Evolutionary conservation across 2,329 filamentous ascomycete genomes (phyloP).

Genomic region (Exophiala phaeomuriformis): DNA sequence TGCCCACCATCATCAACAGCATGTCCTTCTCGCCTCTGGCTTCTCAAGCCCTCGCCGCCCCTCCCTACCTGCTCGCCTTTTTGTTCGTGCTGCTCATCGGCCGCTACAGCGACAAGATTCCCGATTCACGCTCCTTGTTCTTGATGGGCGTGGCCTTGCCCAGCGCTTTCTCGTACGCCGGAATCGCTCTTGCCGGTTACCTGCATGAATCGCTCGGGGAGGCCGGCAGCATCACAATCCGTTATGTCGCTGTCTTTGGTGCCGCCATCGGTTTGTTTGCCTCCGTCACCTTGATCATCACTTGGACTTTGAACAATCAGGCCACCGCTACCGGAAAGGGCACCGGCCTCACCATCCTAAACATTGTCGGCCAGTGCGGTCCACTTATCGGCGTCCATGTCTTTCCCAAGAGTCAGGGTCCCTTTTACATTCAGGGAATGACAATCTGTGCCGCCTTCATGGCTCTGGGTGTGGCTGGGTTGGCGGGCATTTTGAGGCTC

Average conservation of each 20-base stretch:
- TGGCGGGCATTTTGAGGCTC: constrained; percentile 50
- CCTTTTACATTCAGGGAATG: constrained; percentile 59
- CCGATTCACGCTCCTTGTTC: constrained; percentile 53
- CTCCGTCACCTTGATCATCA: constrained; percentile 74
- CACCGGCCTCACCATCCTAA: constrained; percentile 70
- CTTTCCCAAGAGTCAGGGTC: constrained; percentile 53
- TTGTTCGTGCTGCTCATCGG: constrained; percentile 57
- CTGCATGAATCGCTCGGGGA: constrained; percentile 33
- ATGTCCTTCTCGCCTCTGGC: constrained; percentile 59
- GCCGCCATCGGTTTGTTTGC: constrained; percentile 75
- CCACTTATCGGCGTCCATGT: constrained; percentile 62
- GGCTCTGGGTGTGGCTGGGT: constrained; percentile 47
- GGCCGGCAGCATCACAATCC: constrained; percentile 34
- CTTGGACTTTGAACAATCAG: constrained; percentile 87
- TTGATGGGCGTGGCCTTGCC: constrained; percentile 62
- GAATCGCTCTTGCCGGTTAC: constrained; percentile 55
- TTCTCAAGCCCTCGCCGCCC: constrained; percentile 71
- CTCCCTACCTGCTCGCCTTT: constrained; percentile 74
- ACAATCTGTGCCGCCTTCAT: constrained; percentile 56
- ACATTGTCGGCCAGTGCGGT: constrained; percentile 73
- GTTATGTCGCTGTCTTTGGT: constrained; percentile 72
- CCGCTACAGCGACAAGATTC: constrained; percentile 60
- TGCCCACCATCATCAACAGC: constrained; percentile 65
- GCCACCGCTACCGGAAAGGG: constrained; percentile 61
- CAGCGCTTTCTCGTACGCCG: constrained; percentile 54